phyloP scores from a whole-genome alignment of 148 eudicot genomes.

The Gaultheria prostrata region DNA sequence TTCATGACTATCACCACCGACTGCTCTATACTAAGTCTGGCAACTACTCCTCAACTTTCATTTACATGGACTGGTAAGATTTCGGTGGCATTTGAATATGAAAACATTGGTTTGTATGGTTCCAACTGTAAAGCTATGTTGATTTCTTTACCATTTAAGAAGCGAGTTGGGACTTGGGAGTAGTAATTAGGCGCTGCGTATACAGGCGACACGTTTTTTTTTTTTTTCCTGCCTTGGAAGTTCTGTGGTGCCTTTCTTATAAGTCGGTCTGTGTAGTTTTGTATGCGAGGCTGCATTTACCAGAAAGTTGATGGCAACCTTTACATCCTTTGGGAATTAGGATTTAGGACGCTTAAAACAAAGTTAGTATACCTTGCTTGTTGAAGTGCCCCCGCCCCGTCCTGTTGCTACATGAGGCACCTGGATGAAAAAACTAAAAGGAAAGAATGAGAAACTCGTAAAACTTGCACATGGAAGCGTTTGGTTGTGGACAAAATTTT shows the following conservation, averaged over 20 bases:
- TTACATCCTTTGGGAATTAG: not conserved
- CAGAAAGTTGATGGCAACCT: not conserved
- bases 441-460: not conserved
- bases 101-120: not conserved
- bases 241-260: not conserved
- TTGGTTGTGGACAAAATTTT: not conserved
- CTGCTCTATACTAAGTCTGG: conserved; percentile 87
- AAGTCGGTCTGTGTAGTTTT: not conserved
- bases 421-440: not conserved
- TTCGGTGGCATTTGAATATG: not conserved
- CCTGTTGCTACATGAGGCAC: not conserved
- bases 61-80: conserved; percentile 87
- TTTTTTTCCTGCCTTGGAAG: not conserved
- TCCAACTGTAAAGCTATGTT: not conserved
- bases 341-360: not conserved
- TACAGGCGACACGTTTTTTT: not conserved
- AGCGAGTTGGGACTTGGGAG: not conserved
- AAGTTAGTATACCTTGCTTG: not conserved
- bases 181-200: not conserved
- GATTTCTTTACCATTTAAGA: not conserved
- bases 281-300: not conserved
- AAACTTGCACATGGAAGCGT: not conserved
- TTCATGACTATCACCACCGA: conserved; percentile 95
- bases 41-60: conserved; percentile 92
- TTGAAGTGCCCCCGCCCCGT: not conserved